Evolutionary conservation across 495 filamentous ascomycete genomes (phyloP), one percentile per base, ranked within the genome.

Genomic region (Aspergillus diversus): DNA sequence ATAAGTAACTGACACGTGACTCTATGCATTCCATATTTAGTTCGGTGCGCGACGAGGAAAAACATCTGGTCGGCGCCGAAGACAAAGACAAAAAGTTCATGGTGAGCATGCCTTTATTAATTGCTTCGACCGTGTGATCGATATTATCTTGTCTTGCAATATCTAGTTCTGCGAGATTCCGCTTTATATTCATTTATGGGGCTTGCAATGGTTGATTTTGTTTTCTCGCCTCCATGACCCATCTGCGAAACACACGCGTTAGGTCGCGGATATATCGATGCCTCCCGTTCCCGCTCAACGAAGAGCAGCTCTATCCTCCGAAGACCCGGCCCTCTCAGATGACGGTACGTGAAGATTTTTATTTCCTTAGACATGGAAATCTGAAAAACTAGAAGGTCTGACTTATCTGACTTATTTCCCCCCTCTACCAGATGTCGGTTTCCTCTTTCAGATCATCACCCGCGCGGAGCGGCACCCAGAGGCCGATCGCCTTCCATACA

Each of bases 401-500:
- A n/a, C n/a, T n/a, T n/a, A n/a, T n/a, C n/a, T n/a, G n/a, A n/a
- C n/a, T n/a, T n/a, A n/a, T n/a, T n/a, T n/a, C n/a, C n/a, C n/a
- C n/a, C 15, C 13, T 59, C 32, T 33, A 33, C 49, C 64, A 96
- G 92, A 96, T 82, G 87, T 97, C 72, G 83, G 82, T 57, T 81
- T 93, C 60, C 81, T 96, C 63, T 88, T 90, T 73, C 82, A 90
- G 50, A 91, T 97, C 68, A 85, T 94, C 75, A 81, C 76, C 57
- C 80, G 81, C 73, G 92, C 90, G 27, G 86, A 93, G 77, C 73
- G 78, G 31, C 80, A 90, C 32, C 84, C 87, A 1, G 84, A 88
- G 34, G 83, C 83, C 60, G 81, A 89, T 58, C 80, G 81, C 61
- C 77, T 88, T 12, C 90, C 91, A 4, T 93, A 89, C 66, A 86